Percentiles rank a stretch among this genome's conserved stretches.
phyloP scores from a whole-genome alignment of 2,329 filamentous ascomycete genomes.

The Diaporthe sp. region DNA sequence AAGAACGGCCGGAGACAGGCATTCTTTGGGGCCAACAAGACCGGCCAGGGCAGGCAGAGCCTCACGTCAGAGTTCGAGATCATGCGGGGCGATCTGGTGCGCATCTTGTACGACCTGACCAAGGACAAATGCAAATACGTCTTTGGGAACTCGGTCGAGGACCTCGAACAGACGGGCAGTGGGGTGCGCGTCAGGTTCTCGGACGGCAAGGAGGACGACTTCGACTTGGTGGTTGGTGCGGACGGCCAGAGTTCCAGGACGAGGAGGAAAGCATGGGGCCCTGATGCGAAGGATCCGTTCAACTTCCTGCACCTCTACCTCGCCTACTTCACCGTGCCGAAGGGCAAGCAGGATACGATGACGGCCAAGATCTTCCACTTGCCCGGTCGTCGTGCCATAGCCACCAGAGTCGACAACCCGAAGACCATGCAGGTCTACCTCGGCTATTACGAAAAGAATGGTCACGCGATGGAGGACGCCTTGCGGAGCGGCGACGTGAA shows the following conservation, averaged over 20 bases:
- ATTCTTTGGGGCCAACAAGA: conserved; percentile 55
- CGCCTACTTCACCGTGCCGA: conserved; percentile 43
- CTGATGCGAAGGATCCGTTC: conserved; percentile 45
- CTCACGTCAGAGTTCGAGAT: conserved; percentile 72
- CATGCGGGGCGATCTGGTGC: conserved; percentile 69
- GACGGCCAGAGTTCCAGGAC: conserved; percentile 68
- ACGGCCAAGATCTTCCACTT: conserved; percentile 39
- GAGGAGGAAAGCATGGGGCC: conserved; percentile 57
- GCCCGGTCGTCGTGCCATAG: conserved; percentile 50
- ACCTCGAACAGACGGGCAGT: conserved; percentile 49
- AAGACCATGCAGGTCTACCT: conserved; percentile 47
- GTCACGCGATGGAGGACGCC: conserved; percentile 28
- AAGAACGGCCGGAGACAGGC: conserved; percentile 53
- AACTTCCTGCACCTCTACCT: conserved; percentile 47
- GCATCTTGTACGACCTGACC: conserved; percentile 61
- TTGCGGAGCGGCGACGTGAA: conserved; percentile 25
- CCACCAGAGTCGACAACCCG: conserved; percentile 56
- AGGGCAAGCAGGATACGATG: conserved; percentile 27
- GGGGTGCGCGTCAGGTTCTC: conserved; percentile 57
- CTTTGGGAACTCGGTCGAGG: conserved; percentile 50
- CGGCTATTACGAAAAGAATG: conserved; percentile 10
- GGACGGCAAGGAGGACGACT: conserved; percentile 58
- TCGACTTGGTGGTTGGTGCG: conserved; percentile 68
- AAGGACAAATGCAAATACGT: conserved; percentile 46
- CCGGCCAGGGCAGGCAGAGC: conserved; percentile 58